A percentile compares a stretch with the other conserved stretches of the same genome.
phyloP scores from a whole-genome alignment of 805 yeast genomes.

The Naumovozyma baii region DNA sequence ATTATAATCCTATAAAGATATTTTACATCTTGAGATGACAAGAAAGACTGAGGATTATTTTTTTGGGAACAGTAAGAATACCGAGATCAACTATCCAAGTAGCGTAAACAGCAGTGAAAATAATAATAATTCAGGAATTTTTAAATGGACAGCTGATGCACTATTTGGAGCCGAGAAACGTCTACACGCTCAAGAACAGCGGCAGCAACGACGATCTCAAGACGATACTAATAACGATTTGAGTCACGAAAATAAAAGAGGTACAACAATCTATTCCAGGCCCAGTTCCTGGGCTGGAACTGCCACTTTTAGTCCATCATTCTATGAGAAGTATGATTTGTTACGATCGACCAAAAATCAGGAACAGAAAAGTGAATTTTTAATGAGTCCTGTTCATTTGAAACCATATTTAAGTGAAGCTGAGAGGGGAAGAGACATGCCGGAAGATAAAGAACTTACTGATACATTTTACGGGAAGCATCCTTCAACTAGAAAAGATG shows the following conservation, averaged over 20 bases:
- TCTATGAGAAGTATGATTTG: constrained; percentile 21
- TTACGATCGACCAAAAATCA: constrained; percentile 9
- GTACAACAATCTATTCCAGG: constrained; percentile 5
- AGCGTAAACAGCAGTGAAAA: background rate
- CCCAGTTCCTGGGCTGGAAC: constrained; percentile 24
- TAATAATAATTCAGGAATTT: background rate
- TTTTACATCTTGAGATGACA: too few relatives aligned
- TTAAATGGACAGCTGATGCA: constrained; percentile 28
- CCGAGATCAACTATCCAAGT: too few relatives aligned
- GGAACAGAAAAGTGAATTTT: constrained; percentile 1
- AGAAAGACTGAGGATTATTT: too few relatives aligned
- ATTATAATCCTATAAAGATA: too few relatives aligned
- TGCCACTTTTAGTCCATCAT: constrained; percentile 15
- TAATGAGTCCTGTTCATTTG: constrained; percentile 12
- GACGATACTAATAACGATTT: constrained; percentile 19
- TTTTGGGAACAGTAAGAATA: too few relatives aligned
- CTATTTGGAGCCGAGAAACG: constrained; percentile 17
- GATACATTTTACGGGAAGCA: constrained; percentile 18
- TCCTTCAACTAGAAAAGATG: constrained; percentile 2
- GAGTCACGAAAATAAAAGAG: background rate
- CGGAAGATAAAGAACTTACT: constrained; percentile 12
- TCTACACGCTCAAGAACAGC: too few relatives aligned
- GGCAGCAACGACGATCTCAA: too few relatives aligned
- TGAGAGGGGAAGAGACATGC: too few relatives aligned
- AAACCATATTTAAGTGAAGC: constrained; percentile 2